Evolutionary conservation across 148 eudicot genomes (phyloP).

Genomic region (Vaccinium corymbosum): DNA sequence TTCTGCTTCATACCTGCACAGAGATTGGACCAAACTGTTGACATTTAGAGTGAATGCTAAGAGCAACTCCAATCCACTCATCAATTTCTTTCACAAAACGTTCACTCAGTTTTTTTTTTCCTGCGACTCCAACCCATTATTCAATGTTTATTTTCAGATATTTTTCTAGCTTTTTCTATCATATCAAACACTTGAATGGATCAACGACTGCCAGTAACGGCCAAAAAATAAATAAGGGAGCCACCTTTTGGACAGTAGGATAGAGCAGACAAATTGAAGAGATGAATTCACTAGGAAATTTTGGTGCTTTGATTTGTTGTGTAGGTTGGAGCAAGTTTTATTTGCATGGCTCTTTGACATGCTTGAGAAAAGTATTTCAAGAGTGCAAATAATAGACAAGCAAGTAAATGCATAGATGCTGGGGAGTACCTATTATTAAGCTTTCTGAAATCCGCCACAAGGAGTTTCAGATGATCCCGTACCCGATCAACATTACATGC

Average conservation of each 20-base stretch:
- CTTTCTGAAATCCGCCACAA: constrained; percentile 44
- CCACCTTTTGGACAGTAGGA: neutral
- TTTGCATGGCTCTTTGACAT: neutral
- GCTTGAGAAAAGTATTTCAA: neutral
- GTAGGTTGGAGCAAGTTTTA: neutral
- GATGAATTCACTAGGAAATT: neutral
- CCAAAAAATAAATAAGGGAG: neutral
- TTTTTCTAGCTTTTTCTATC: neutral
- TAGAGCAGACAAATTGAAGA: neutral
- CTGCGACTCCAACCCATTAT: neutral
- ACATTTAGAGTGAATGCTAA: constrained; percentile 1
- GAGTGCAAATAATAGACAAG: neutral
- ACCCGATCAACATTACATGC: constrained; percentile 32
- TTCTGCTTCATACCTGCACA: constrained; percentile 30
- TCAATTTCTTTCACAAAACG: neutral
- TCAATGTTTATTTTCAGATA: neutral
- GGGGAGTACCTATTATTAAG: constrained; percentile 48
- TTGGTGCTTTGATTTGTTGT: neutral
- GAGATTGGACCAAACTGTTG: constrained; percentile 29
- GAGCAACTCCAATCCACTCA: neutral
- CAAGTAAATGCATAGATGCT: neutral
- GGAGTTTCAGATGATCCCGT: constrained; percentile 36
- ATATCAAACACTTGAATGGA: neutral
- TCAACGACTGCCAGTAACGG: neutral
- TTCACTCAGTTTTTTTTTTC: neutral